phyloP scores from a whole-genome alignment of 371 early-diverging fungal species.

The Smittium mucronatum region DNA sequence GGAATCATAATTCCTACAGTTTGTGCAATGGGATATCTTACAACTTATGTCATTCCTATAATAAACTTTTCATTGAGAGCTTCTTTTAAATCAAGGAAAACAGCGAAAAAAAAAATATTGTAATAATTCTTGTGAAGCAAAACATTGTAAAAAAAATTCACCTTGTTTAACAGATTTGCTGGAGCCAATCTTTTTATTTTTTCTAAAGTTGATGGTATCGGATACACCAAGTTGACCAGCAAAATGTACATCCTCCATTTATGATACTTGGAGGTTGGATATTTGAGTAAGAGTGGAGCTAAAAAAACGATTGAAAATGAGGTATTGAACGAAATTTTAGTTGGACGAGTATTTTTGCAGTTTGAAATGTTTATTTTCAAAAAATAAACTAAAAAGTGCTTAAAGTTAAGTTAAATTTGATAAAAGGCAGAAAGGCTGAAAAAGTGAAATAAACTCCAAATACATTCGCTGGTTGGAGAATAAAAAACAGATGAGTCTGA shows the following conservation, averaged over 20 bases:
- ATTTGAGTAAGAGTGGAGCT: no score
- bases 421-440: no score
- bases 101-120: background rate
- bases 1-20: background rate
- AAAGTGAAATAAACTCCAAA: no score
- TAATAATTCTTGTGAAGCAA: background rate
- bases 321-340: no score
- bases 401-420: no score
- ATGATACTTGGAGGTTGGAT: no score
- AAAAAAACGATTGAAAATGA: no score
- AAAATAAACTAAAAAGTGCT: no score
- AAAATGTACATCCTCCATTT: slow-evolving; percentile 3
- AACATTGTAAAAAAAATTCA: background rate
- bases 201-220: background rate
- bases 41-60: slow-evolving; percentile 9
- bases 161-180: background rate
- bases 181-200: slow-evolving; percentile 8
- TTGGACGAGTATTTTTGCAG: no score
- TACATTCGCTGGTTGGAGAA: no score
- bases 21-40: background rate
- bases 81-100: background rate
- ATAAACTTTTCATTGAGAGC: background rate
- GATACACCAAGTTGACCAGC: background rate
- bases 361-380: no score
- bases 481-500: no score